Base-by-base conservation (phyloP, 2,329 filamentous ascomycete species). In the Stromatinia cepivora region DNA sequence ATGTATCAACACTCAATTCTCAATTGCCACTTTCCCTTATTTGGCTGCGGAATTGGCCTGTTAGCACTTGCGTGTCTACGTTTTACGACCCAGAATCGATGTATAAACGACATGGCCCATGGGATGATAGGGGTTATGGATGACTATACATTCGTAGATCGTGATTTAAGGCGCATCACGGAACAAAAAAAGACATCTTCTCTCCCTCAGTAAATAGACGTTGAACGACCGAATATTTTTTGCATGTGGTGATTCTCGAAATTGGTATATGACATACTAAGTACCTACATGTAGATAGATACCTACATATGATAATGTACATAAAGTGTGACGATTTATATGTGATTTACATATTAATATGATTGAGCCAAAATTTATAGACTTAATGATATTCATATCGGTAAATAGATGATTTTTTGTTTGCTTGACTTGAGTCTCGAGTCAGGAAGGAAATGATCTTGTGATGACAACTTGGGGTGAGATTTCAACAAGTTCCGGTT, bases 1-100 rank as follows among this genome's bases (percentile, higher is more conserved):
- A 50, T 64, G 61, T 64, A 64, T 64, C 61, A 64, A 64, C 46
- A 64, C n/a, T 22, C 34, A 50, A 50, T 64, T 64, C n/a, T 53
- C 15, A 39, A 52, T 52, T 22, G 15, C 61, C 46, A 25, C 61
- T 64, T 64, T 52, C 46, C 52, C 34, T 39, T 15, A 64, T 36
- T 39, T 34, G n/a, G 61, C 31, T 39, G 22, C 52, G 46, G 61
- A 52, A 52, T 52, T 64, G 13, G 46, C 59, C 31, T 46, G 31
- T 50, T 28, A 52, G 22, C 61, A 52, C 22, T 63, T 39, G 52
- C 61, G 31, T 52, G 46, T 52, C n/a, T 52, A 64, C 25, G 61
- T 52, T 64, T 63, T 64, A 64, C 34, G 31, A 64, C 48, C 48
- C 15, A 17, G 46, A 28, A 39, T 46, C 34, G 61, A 52, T 64